Conservation (phyloP, 257 asterid species). For the Schizonepeta tenuifolia region DNA sequence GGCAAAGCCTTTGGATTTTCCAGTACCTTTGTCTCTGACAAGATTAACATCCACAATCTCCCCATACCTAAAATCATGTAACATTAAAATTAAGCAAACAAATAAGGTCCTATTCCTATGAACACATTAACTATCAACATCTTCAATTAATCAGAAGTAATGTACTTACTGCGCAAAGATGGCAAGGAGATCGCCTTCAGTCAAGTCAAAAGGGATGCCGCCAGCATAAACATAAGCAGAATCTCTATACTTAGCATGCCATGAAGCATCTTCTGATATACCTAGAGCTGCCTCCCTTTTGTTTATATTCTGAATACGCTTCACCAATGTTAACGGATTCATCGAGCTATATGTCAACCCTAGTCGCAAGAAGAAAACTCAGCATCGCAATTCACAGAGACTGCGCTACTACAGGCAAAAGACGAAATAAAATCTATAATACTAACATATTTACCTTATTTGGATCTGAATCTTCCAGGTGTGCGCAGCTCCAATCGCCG, state of each 20-base stretch:
- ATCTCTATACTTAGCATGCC: slow-evolving; percentile 95
- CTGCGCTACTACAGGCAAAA: background rate
- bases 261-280: slow-evolving; percentile 84
- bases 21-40: slow-evolving; percentile 86
- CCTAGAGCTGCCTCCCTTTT: slow-evolving; percentile 83
- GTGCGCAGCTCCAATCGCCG: background rate
- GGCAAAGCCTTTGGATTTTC: slow-evolving; percentile 94
- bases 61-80: slow-evolving; percentile 63
- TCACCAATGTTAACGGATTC: slow-evolving; percentile 94
- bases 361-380: background rate
- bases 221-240: slow-evolving; percentile 92
- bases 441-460: background rate
- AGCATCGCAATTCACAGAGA: background rate
- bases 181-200: slow-evolving; percentile 97
- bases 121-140: background rate
- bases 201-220: slow-evolving; percentile 87
- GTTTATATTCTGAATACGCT: slow-evolving; percentile 85
- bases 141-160: background rate
- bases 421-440: background rate
- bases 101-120: slow-evolving; percentile 2
- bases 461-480: background rate
- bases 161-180: slow-evolving; percentile 79
- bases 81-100: slow-evolving; percentile 13
- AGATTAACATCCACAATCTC: slow-evolving; percentile 92
- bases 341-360: slow-evolving; percentile 37